phyloP scores from a whole-genome alignment of 176 grass and related monocot species.

The Chrysopogon serrulatus region DNA sequence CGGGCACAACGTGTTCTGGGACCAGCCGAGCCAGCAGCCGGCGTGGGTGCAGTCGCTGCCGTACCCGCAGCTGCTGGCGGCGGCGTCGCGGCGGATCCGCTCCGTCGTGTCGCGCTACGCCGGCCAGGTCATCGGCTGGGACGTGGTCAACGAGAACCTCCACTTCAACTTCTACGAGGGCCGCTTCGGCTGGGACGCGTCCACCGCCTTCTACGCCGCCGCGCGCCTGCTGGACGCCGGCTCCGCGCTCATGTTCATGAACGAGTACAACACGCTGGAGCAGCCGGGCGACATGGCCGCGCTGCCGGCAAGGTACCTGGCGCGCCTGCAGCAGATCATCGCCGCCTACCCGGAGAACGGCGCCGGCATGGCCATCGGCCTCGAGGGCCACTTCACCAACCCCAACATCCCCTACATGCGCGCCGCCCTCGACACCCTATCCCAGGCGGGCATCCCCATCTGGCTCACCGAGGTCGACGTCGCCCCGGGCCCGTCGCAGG shows the following conservation, averaged over 20 bases:
- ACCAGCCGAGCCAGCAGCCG: constrained; percentile 43
- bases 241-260: constrained; percentile 62
- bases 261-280: constrained; percentile 93
- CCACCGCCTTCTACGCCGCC: constrained; percentile 53
- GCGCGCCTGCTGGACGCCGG: constrained; percentile 49
- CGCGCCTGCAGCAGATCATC: constrained; percentile 44
- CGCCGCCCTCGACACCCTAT: constrained; percentile 66
- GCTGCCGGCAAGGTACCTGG: constrained; percentile 53
- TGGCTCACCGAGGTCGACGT: constrained; percentile 95
- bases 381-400: constrained; percentile 67
- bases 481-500: constrained; percentile 20
- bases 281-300: constrained; percentile 49
- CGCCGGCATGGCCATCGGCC: constrained; percentile 59
- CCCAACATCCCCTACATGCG: constrained; percentile 83
- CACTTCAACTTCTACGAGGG: constrained; percentile 29
- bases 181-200: constrained; percentile 48
- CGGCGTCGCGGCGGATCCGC: constrained; percentile 26
- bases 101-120: constrained; percentile 41
- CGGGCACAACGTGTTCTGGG: constrained; percentile 91
- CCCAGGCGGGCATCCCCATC: constrained; percentile 53
- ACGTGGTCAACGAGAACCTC: constrained; percentile 61
- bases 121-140: constrained; percentile 55
- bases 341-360: constrained; percentile 14
- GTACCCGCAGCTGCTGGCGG: constrained; percentile 30
- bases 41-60: constrained; percentile 29